Conservation (phyloP, 2,329 filamentous ascomycete genomes). For the Thelonectria rubi region DNA sequence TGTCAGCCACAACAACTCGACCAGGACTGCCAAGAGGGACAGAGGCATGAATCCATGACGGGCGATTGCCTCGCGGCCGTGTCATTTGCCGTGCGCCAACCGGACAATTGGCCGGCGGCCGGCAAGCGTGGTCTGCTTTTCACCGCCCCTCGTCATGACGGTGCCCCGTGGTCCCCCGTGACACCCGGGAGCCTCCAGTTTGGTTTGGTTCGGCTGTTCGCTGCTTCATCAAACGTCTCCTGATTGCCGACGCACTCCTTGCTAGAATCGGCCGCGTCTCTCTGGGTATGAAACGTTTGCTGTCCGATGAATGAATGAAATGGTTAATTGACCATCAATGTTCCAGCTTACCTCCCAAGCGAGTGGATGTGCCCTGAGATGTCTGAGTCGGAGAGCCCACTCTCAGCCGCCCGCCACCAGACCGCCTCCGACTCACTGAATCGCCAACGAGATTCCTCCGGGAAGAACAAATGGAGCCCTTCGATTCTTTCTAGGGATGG, state of each 20-base stretch:
- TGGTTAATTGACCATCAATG: too few relatives aligned
- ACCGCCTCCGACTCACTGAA: background rate
- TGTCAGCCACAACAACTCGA: slow-evolving; percentile 5
- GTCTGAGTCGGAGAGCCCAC: background rate
- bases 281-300: background rate
- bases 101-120: background rate
- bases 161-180: background rate
- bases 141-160: background rate
- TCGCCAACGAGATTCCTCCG: background rate
- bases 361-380: background rate
- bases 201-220: background rate
- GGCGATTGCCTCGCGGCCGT: background rate
- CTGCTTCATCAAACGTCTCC: slow-evolving; percentile 14
- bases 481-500: slow-evolving; percentile 1
- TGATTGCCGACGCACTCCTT: slow-evolving; percentile 5
- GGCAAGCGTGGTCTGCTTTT: slow-evolving; percentile 1
- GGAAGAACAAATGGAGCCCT: slow-evolving; percentile 28
- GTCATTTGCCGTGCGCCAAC: background rate
- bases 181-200: background rate
- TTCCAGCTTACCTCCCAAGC: background rate
- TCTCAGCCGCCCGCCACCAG: background rate
- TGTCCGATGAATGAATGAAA: background rate
- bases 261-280: background rate
- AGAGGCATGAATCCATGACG: too few relatives aligned
- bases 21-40: too few relatives aligned